phyloP scores from a whole-genome alignment of 2,329 filamentous ascomycete species.

The Trichoderma atrobrunneum region DNA sequence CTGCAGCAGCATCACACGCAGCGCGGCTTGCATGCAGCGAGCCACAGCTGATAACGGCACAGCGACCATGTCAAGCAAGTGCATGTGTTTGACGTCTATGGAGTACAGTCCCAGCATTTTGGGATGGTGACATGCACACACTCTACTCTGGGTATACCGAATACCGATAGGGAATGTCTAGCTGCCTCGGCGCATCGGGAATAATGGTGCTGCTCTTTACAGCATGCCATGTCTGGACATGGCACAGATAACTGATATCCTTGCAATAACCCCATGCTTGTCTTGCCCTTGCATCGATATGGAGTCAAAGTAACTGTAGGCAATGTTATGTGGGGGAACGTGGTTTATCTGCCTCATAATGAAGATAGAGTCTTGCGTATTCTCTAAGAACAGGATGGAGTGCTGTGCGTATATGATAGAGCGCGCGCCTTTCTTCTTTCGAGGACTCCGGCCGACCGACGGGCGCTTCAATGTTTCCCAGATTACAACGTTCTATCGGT shows the following conservation, averaged over 20 bases:
- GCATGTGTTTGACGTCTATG: not conserved
- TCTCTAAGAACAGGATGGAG: not conserved
- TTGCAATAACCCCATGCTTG: not conserved
- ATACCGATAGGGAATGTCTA: not conserved
- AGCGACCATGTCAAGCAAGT: not conserved
- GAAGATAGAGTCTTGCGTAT: not conserved
- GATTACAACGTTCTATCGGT: not conserved
- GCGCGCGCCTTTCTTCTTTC: not conserved
- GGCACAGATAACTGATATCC: not conserved
- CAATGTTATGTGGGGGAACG: not conserved
- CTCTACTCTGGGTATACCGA: not conserved
- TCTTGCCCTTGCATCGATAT: not conserved
- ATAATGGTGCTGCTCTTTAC: not conserved
- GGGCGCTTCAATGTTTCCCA: not conserved
- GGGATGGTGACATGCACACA: constrained; percentile 7
- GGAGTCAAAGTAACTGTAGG: not conserved
- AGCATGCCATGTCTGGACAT: not conserved
- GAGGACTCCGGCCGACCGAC: not conserved
- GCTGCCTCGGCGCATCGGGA: not conserved
- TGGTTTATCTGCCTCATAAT: not conserved
- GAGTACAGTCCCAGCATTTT: not conserved
- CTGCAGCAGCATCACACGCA: not conserved
- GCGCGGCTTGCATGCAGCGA: not conserved
- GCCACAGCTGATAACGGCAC: not conserved
- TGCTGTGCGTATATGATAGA: not conserved